Conservation (phyloP, 2,329 filamentous ascomycete genomes). For the Fusarium oligoseptatum region DNA sequence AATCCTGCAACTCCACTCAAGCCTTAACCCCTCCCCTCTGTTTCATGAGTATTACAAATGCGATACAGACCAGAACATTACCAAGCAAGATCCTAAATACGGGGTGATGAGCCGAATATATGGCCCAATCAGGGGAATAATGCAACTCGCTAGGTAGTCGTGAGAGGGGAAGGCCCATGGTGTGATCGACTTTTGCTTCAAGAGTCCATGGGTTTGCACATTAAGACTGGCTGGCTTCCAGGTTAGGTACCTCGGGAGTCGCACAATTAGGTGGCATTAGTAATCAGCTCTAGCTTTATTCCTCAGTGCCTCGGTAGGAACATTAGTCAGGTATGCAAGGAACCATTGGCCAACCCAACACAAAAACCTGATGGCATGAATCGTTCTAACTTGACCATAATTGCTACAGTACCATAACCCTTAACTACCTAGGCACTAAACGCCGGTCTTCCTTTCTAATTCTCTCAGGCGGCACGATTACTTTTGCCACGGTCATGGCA, state of each 20-base stretch:
- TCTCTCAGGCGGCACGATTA: too few relatives aligned
- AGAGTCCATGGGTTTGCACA: neutral
- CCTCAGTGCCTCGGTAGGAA: neutral
- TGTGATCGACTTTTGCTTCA: neutral
- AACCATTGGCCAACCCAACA: neutral
- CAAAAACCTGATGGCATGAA: neutral
- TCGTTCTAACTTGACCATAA: neutral
- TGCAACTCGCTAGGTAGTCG: too few relatives aligned
- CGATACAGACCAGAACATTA: neutral
- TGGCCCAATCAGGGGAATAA: neutral
- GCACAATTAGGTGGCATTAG: neutral
- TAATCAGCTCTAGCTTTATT: neutral
- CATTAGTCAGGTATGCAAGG: neutral
- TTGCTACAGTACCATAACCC: too few relatives aligned
- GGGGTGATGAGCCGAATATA: neutral
- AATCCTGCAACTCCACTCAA: neutral
- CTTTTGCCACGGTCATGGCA: neutral
- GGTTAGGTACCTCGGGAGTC: neutral
- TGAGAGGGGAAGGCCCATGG: neutral
- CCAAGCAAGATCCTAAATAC: neutral
- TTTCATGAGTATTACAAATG: neutral
- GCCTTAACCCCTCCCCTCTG: neutral
- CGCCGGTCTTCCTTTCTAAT: too few relatives aligned
- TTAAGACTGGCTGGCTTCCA: neutral
- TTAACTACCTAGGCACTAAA: too few relatives aligned